Base-by-base conservation (phyloP, 805 yeast genomes). In the Lachancea fermentati region DNA sequence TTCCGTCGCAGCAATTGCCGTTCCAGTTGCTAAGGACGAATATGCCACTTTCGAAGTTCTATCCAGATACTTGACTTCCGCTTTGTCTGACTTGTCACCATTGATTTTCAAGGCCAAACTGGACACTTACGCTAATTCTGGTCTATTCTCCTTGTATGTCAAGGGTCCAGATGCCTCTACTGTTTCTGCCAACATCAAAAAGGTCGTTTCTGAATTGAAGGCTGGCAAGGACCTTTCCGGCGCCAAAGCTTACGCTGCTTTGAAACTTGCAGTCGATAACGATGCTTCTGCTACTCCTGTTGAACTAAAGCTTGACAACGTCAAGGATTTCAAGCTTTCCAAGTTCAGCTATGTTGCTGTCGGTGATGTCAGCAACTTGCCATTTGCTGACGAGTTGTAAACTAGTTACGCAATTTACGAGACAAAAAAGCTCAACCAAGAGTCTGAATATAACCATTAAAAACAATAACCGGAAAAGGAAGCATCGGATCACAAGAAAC, bases 321-420 rank as follows among this genome's bases (percentile, higher is more conserved):
- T 66, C 39, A 65, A 68, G 47, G 50, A 57, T 45, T 70, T 60
- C 62, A 70, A 75, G 58, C 55, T 83, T 46, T 73, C 73, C 49
- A 78, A 78, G 58, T 81, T 80, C 72, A 87, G 81, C 71, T 81
- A 84, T 60, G 93, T 82, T 50, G 96, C 93, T 48, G 81, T 86
- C 47, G 98, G 97, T 68, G 82, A 87, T 66, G 78, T 82, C 46
- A 81, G 79, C 60, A 79, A 78, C 51, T 78, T 91, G 69, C 97
- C 98, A 58, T 84, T 73, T 66, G 81, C 83, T 57, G 88, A 84
- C 66, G 96, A 93, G 72, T 81, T 91, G 68, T 85, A 83, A 34
- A 15, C 5, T 9, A 11, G 26, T 22, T 7, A 22, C 11, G 26
- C 26, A 22, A 22, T 22, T 22, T 7, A 22, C 26, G 26, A 22